A percentile compares a stretch with the other conserved stretches of the same genome.
Evolutionary conservation across 2,329 filamentous ascomycete genomes (phyloP).

Genomic region (Arthrobotrys megalospora): DNA sequence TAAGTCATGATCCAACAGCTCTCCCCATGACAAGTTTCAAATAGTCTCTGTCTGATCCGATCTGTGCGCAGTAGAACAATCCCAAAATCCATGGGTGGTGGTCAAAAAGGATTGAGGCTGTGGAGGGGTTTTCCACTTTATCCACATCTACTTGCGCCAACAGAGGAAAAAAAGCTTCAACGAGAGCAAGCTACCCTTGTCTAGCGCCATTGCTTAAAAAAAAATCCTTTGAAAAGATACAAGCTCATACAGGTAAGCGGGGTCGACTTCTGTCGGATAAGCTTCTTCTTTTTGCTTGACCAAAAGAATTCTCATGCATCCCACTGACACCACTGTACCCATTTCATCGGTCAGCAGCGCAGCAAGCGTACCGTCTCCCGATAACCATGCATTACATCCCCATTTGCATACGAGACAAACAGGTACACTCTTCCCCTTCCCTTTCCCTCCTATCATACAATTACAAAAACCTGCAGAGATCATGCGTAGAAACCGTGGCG

Average conservation of each 20-base stretch:
- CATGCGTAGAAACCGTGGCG: slow-evolving; percentile 7
- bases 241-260: slow-evolving; percentile 32
- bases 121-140: slow-evolving; percentile 25
- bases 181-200: slow-evolving; percentile 33
- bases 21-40: slow-evolving; percentile 25
- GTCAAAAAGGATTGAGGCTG: slow-evolving; percentile 24
- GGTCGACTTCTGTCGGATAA: slow-evolving; percentile 15
- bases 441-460: background rate
- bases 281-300: slow-evolving; percentile 16
- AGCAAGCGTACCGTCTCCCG: background rate
- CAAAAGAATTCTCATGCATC: slow-evolving; percentile 28
- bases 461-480: background rate
- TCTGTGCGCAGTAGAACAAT: slow-evolving; percentile 7
- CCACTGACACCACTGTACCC: background rate
- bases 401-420: slow-evolving; percentile 24
- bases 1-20: slow-evolving; percentile 17
- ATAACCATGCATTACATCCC: slow-evolving; percentile 6
- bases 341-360: background rate
- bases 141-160: background rate
- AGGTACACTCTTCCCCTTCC: slow-evolving; percentile 1
- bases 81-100: background rate
- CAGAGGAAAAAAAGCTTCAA: background rate
- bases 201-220: slow-evolving; percentile 42
- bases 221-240: slow-evolving; percentile 48
- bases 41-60: slow-evolving; percentile 9